Conservation (phyloP, 495 filamentous ascomycete genomes). For the Bombardia bombarda region DNA sequence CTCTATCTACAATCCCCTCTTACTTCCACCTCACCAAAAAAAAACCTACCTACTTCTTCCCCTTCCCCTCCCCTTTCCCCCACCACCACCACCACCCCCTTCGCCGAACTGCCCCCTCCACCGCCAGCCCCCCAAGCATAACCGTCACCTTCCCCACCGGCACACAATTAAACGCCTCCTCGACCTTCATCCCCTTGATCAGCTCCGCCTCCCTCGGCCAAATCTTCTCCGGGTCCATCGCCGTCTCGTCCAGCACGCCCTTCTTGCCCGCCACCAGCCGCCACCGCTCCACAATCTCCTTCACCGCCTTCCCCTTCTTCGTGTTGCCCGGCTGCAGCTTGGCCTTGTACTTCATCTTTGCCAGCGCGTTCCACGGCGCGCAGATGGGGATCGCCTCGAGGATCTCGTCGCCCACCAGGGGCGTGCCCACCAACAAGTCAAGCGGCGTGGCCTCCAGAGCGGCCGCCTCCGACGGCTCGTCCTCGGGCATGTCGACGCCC, state of each 20-base stretch:
- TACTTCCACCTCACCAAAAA: no score
- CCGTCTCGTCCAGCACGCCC: conserved; percentile 49
- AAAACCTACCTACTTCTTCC: no score
- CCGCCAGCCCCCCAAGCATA: conserved; percentile 54
- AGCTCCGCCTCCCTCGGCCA: conserved; percentile 78
- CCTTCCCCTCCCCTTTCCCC: conserved; percentile 5
- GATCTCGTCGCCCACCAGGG: conserved; percentile 78
- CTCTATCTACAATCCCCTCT: no score
- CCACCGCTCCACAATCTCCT: conserved; percentile 78
- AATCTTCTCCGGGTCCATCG: conserved; percentile 61
- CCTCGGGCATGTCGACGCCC: conserved; percentile 33
- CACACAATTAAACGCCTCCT: conserved; percentile 72
- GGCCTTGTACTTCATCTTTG: conserved; percentile 74
- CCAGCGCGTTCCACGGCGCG: conserved; percentile 78
- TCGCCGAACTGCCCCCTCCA: conserved; percentile 35
- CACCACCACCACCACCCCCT: conserved; percentile 20
- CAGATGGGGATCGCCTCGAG: conserved; percentile 83
- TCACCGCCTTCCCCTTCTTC: conserved; percentile 94
- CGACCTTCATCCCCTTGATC: conserved; percentile 69
- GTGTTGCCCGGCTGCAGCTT: conserved; percentile 84
- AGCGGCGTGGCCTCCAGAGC: conserved; percentile 53
- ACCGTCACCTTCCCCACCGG: conserved; percentile 83
- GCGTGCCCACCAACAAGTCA: conserved; percentile 68
- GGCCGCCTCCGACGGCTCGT: conserved; percentile 48
- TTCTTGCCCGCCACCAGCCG: conserved; percentile 49